Evolutionary conservation across 805 yeast genomes (phyloP).

Genomic region (Monosporozyma solicola): DNA sequence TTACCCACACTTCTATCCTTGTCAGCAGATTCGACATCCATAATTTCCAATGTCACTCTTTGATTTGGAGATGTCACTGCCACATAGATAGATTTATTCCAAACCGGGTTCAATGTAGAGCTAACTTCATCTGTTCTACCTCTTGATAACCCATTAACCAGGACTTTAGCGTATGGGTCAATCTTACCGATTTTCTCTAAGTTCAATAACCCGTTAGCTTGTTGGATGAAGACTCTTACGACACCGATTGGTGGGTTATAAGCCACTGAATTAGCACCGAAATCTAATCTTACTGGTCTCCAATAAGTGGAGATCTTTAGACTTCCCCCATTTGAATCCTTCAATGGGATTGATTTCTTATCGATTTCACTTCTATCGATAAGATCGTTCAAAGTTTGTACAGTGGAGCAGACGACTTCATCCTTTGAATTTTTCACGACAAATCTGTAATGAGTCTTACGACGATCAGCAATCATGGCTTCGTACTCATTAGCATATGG

Average conservation of each 20-base stretch:
- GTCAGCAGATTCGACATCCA: conserved; percentile 79
- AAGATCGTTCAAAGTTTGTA: conserved; percentile 52
- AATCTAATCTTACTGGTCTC: conserved; percentile 75
- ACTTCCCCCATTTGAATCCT: conserved; percentile 58
- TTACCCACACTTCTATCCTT: conserved; percentile 84
- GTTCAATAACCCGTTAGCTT: conserved; percentile 69
- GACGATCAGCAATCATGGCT: conserved; percentile 62
- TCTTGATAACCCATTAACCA: conserved; percentile 66
- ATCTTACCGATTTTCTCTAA: conserved; percentile 83
- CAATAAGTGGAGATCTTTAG: conserved; percentile 61
- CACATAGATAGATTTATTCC: conserved; percentile 75
- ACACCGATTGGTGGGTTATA: conserved; percentile 95
- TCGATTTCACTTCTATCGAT: conserved; percentile 73
- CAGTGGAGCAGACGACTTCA: conserved; percentile 48
- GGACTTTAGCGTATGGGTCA: conserved; percentile 82
- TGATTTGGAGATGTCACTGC: conserved; percentile 80
- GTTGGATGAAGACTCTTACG: conserved; percentile 59
- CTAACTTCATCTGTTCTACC: conserved; percentile 67
- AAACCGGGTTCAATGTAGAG: conserved; percentile 67
- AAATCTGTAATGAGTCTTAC: conserved; percentile 59
- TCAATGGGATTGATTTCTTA: conserved; percentile 65
- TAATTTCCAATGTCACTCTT: conserved; percentile 72
- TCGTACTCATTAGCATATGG: conserved; percentile 56
- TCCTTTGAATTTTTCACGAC: conserved; percentile 55
- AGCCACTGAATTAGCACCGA: conserved; percentile 63